These are phyloP conservation scores for Glutinoglossum americanum DNA, from an alignment of 495 filamentous ascomycete genomes.

Conservation along the genomic window DNA sequence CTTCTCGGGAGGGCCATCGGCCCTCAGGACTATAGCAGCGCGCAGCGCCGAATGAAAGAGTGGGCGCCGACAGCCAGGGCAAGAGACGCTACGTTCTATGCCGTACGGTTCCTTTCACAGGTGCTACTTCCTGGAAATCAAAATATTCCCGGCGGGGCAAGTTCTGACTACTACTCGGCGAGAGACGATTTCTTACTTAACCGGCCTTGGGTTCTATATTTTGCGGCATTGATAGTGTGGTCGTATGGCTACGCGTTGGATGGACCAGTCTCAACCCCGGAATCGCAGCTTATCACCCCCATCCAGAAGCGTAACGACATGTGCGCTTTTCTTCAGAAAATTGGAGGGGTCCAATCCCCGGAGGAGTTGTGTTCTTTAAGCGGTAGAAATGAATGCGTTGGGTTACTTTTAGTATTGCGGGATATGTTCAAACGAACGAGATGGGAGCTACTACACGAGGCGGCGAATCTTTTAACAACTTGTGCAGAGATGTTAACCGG, in stretches of 20 bases:
- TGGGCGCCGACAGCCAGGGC: slow-evolving; percentile 90
- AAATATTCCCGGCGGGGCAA: neutral
- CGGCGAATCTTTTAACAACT: slow-evolving; percentile 41
- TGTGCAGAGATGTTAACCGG: neutral
- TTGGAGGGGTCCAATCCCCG: slow-evolving; percentile 56
- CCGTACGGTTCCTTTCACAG: slow-evolving; percentile 62
- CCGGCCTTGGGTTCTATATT: slow-evolving; percentile 93
- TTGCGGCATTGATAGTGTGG: slow-evolving; percentile 82
- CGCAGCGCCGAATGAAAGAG: slow-evolving; percentile 62
- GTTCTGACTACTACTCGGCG: slow-evolving; percentile 53
- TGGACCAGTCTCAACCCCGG: slow-evolving; percentile 37
- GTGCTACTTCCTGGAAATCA: slow-evolving; percentile 35
- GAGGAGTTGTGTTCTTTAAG: slow-evolving; percentile 56
- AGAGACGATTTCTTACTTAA: slow-evolving; percentile 81
- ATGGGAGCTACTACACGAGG: slow-evolving; percentile 86
- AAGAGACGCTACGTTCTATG: slow-evolving; percentile 84
- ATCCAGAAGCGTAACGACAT: slow-evolving; percentile 56
- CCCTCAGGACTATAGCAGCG: slow-evolving; percentile 53
- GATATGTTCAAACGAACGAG: slow-evolving; percentile 62
- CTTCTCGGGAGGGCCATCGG: slow-evolving; percentile 75
- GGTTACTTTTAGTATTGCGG: slow-evolving; percentile 61
- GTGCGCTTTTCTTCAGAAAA: slow-evolving; percentile 49
- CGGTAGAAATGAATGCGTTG: slow-evolving; percentile 64
- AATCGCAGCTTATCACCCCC: slow-evolving; percentile 29
- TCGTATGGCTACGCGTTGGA: slow-evolving; percentile 86